phyloP scores from a whole-genome alignment of 768 basidiomycete species.

The Amanita subjunquillea region DNA sequence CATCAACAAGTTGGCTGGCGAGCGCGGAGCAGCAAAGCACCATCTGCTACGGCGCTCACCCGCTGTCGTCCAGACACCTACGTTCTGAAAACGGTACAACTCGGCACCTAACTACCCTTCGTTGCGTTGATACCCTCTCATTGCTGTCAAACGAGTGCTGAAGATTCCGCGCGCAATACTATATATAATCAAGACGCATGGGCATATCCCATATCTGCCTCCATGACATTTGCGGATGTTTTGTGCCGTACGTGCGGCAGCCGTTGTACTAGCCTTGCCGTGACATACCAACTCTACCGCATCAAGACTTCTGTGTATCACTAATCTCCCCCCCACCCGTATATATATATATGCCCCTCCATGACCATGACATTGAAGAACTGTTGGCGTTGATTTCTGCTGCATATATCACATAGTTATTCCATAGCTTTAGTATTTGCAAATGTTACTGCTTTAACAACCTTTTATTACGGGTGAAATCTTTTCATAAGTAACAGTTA shows the following conservation, averaged over 20 bases:
- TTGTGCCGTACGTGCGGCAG: too few species aligned
- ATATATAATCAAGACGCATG: neutral
- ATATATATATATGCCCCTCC: neutral
- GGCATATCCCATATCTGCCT: neutral
- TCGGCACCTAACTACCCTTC: neutral
- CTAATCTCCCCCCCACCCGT: neutral
- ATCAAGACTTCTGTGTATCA: neutral
- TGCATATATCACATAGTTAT: neutral
- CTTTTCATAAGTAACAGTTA: neutral
- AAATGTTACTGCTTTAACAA: too few species aligned
- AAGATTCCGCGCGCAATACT: neutral
- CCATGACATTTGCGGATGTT: neutral
- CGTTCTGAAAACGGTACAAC: neutral
- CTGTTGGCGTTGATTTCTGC: neutral
- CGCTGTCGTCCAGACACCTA: slow-evolving; percentile 12
- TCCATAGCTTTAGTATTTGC: neutral
- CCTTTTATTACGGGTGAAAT: too few species aligned
- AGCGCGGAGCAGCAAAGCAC: slow-evolving; percentile 35
- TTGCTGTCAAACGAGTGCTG: neutral
- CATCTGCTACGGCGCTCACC: slow-evolving; percentile 22
- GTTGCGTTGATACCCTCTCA: neutral
- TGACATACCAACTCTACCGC: too few species aligned
- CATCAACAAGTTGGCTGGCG: slow-evolving; percentile 70
- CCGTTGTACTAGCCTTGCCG: too few species aligned
- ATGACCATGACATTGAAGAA: neutral